Percentiles rank a stretch among this genome's conserved stretches.
These are phyloP conservation scores for Mycena olivaceomarginata DNA, from an alignment of 768 basidiomycete genomes.

Conservation along the genomic window DNA sequence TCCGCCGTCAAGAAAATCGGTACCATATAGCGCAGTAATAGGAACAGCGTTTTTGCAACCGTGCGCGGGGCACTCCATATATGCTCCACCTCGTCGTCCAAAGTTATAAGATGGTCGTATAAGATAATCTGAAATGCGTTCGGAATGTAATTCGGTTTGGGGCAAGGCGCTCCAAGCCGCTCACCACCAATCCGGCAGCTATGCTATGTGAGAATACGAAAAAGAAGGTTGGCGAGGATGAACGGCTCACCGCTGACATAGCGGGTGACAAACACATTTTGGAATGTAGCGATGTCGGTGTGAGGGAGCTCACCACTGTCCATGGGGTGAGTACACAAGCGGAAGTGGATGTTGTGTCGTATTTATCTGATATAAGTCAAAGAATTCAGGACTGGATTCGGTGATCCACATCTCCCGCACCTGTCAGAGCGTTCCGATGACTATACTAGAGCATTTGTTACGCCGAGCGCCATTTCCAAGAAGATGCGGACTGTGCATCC, in stretches of 20 bases:
- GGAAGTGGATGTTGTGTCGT: neutral
- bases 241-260: slow-evolving; percentile 11
- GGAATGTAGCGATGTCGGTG: neutral
- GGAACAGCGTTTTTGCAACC: slow-evolving; percentile 55
- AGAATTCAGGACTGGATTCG: neutral
- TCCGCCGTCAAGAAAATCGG: slow-evolving; percentile 20
- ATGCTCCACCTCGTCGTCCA: slow-evolving; percentile 55
- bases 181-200: slow-evolving; percentile 29
- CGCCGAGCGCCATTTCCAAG: no score
- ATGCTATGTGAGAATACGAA: neutral
- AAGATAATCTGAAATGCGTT: slow-evolving; percentile 47
- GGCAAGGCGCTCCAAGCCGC: neutral
- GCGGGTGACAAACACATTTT: slow-evolving; percentile 13
- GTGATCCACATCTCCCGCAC: neutral
- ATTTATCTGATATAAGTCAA: neutral
- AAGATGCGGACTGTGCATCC: no score
- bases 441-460: no score
- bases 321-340: slow-evolving; percentile 11
- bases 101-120: slow-evolving; percentile 58
- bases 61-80: slow-evolving; percentile 55
- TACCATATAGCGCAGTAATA: slow-evolving; percentile 55
- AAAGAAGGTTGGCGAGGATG: neutral
- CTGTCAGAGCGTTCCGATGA: no score
- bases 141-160: neutral
- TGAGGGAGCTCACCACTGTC: neutral